Evolutionary conservation across 2,329 filamentous ascomycete genomes (phyloP), one percentile per base, ranked within the genome.

Genomic region (Ophioceras dolichostomum): DNA sequence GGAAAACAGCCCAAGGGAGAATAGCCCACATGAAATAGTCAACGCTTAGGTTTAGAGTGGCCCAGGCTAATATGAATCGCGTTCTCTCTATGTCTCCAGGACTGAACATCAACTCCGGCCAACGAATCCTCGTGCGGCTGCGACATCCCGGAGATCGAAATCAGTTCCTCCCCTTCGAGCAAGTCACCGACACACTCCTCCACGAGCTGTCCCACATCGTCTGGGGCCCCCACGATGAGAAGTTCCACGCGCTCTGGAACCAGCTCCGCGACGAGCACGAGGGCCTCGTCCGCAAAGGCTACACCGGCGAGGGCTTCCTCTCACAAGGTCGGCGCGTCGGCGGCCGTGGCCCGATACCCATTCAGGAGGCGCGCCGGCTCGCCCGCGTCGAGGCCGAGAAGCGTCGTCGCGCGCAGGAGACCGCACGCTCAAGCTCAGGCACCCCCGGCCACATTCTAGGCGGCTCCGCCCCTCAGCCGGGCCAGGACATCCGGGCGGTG

Each of bases 201-300:
- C 89, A 96, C 54, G 89, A 96, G 65, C 73, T 96, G 3, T 79
- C 76, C n/a, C 89, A 96, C 52, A 94, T 83, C 45, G 73, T 86
- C 10, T 77, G 81, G 56, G 86, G 85, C 0, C 83, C 84, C 2
- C 89, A 96, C 55, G 77, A 95, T 52, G 70, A 67, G 33, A 72
- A 81, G 26, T 96, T 96, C 52, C 77, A 94, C 47, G 78, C 78
- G 0, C 64, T 95, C 5, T 94, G 88, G 85, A 80, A 94, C 48
- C 81, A 94, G 52, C 72, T 95, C 4, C 77, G 89, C 16, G 83
- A 89, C 40, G 88, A 95, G 58, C 79, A 89, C 49, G 75, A 87
- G 49, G 74, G 76, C 2, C 68, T 95, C 6, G 52, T 78, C 10
- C 63, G 76, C 41, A 91, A 89, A 53, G 89, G 89, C 14, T 95